Percentiles rank a stretch among this genome's conserved stretches.
phyloP scores from a whole-genome alignment of 202 grass and related monocot genomes.

The Hordeum pubiflorum region DNA sequence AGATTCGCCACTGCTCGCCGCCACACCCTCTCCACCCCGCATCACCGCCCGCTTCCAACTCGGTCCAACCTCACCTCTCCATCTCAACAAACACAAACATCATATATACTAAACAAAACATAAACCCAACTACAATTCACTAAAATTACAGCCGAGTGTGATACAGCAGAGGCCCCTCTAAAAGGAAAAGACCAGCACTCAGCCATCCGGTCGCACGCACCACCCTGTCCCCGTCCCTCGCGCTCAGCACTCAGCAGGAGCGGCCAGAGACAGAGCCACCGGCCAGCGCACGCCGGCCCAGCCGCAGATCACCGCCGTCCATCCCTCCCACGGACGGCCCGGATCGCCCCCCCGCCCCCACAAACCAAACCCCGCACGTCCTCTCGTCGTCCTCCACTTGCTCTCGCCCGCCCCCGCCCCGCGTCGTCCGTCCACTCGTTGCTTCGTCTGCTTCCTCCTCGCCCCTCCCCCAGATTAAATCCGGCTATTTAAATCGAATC shows the following conservation, averaged over 20 bases:
- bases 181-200: not conserved
- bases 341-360: not conserved
- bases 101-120: not conserved
- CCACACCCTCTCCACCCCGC: too few relatives aligned
- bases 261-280: not conserved
- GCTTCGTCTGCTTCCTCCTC: not conserved
- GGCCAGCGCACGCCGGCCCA: not conserved
- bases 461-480: not conserved
- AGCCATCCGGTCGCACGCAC: not conserved
- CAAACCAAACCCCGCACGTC: not conserved
- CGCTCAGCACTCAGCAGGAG: not conserved
- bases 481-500: not conserved
- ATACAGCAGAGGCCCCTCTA: not conserved
- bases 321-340: not conserved
- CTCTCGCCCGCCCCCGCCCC: not conserved
- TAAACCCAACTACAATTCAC: not conserved
- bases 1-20: too few relatives aligned
- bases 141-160: not conserved
- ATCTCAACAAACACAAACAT: too few relatives aligned
- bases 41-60: accelerated
- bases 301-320: not conserved
- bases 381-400: not conserved
- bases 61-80: too few relatives aligned
- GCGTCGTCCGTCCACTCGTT: slow-evolving; percentile 31
- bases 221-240: not conserved